phyloP scores from a whole-genome alignment of 139 green algal species.

The Dunaliella sp. region DNA sequence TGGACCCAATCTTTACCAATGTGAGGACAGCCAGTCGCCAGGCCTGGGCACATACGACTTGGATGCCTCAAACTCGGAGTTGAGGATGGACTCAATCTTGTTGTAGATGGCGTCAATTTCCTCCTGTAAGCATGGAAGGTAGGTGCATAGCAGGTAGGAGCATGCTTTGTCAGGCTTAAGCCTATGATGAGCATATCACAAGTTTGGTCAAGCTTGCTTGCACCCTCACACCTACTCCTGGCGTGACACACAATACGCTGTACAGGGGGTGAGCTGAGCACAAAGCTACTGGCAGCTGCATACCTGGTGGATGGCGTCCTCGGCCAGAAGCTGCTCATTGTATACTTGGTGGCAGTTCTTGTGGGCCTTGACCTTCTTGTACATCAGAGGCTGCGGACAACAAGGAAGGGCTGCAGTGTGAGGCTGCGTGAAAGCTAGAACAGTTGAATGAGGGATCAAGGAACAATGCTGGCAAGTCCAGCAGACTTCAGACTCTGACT shows the following conservation, averaged over 20 bases:
- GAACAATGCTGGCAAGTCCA: too few species aligned
- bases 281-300: not conserved
- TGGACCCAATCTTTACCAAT: constrained; percentile 78
- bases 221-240: not conserved
- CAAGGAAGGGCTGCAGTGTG: too few species aligned
- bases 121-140: constrained; percentile 39
- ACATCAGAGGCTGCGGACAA: constrained; percentile 88
- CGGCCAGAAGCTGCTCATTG: constrained; percentile 69
- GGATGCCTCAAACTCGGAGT: constrained; percentile 76
- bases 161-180: too few species aligned
- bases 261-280: too few species aligned
- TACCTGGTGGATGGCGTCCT: constrained; percentile 47
- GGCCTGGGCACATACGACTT: constrained; percentile 80
- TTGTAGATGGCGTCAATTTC: constrained; percentile 67
- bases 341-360: constrained; percentile 58
- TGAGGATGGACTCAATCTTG: constrained; percentile 69
- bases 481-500: too few species aligned
- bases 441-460: too few species aligned
- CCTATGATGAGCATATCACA: too few species aligned
- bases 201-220: too few species aligned
- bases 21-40: constrained; percentile 83
- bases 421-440: too few species aligned
- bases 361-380: constrained; percentile 75
- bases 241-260: not conserved
- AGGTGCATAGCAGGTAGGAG: too few species aligned